A percentile compares a stretch with the other conserved stretches of the same genome.
Evolutionary conservation across 768 basidiomycete genomes (phyloP).

Genomic region (Trametes maxima): DNA sequence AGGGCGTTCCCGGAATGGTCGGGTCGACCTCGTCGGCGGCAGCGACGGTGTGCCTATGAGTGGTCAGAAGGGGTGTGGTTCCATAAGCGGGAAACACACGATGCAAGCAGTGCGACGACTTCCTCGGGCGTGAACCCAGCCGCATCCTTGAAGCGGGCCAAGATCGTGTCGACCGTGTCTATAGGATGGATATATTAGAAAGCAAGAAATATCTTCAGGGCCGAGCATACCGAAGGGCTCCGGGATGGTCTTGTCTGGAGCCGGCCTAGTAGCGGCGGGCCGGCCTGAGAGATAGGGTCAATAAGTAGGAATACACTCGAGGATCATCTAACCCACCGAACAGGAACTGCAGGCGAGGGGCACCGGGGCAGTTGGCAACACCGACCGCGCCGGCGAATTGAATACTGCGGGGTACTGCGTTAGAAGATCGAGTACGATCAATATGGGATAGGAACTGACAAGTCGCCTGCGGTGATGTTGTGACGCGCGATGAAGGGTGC

Average conservation of each 20-base stretch:
- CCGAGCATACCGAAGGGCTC: constrained; percentile 13
- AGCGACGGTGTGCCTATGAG: constrained; percentile 23
- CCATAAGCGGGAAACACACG: constrained; percentile 19
- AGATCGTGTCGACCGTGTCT: constrained; percentile 27
- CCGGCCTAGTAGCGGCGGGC: constrained; percentile 19
- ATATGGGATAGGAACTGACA: constrained; percentile 35
- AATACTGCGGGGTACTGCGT: constrained; percentile 28
- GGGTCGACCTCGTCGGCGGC: constrained; percentile 30
- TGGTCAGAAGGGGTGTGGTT: neutral
- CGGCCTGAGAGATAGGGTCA: constrained; percentile 22
- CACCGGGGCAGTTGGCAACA: constrained; percentile 42
- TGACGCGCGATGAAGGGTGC: constrained; percentile 38
- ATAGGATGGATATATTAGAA: neutral
- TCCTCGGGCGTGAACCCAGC: constrained; percentile 22
- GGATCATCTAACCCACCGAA: constrained; percentile 27
- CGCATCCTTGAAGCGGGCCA: constrained; percentile 25
- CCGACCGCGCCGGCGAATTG: constrained; percentile 41
- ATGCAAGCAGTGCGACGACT: constrained; percentile 26
- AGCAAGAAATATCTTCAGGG: neutral
- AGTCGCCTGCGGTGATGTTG: constrained; percentile 47
- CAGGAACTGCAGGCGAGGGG: constrained; percentile 40
- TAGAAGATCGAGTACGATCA: neutral
- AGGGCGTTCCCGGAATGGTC: constrained; percentile 27
- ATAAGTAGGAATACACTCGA: neutral
- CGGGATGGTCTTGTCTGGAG: constrained; percentile 20